A percentile compares a stretch with the other conserved stretches of the same genome.
Evolutionary conservation across 1,139 yeast species (phyloP).

Genomic region (Hyphopichia wangnamkhiaoensis): DNA sequence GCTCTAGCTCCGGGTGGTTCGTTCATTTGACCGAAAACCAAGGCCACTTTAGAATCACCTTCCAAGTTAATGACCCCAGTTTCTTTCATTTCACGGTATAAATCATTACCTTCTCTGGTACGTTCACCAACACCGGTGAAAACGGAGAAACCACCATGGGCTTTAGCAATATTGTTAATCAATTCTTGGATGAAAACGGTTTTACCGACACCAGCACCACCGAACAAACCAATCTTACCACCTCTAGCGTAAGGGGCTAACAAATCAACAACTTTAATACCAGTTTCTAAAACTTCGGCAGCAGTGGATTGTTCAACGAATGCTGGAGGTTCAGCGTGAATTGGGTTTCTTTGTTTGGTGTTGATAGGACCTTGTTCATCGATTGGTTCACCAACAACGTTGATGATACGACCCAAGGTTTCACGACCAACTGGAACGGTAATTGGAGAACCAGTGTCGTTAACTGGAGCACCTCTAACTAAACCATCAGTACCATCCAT

Average conservation of each 20-base stretch:
- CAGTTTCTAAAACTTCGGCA: constrained; percentile 98
- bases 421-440: constrained; percentile 99
- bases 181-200: constrained; percentile 99
- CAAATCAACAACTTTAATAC: constrained; percentile 99
- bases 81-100: constrained; percentile 99
- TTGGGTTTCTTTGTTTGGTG: constrained; percentile 90
- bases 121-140: constrained; percentile 99
- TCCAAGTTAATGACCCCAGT: constrained; percentile 99
- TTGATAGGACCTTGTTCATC: constrained; percentile 99
- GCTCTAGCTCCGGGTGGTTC: constrained; percentile 99
- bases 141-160: constrained; percentile 99
- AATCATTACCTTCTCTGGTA: constrained; percentile 99
- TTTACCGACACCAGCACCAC: constrained; percentile 99
- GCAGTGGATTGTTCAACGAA: constrained; percentile 96
- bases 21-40: constrained; percentile 99
- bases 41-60: constrained; percentile 99
- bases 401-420: constrained; percentile 97
- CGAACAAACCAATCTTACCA: constrained; percentile 99
- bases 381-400: constrained; percentile 99
- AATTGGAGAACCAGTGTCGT: constrained; percentile 97
- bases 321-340: constrained; percentile 96
- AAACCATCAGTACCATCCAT: constrained; percentile 99
- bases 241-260: constrained; percentile 99
- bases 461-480: constrained; percentile 92
- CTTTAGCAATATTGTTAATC: constrained; percentile 99